These are phyloP conservation scores for Rhipidocladum racemiflorum DNA, from an alignment of 176 grass and related monocot species.

Conservation along the genomic window DNA sequence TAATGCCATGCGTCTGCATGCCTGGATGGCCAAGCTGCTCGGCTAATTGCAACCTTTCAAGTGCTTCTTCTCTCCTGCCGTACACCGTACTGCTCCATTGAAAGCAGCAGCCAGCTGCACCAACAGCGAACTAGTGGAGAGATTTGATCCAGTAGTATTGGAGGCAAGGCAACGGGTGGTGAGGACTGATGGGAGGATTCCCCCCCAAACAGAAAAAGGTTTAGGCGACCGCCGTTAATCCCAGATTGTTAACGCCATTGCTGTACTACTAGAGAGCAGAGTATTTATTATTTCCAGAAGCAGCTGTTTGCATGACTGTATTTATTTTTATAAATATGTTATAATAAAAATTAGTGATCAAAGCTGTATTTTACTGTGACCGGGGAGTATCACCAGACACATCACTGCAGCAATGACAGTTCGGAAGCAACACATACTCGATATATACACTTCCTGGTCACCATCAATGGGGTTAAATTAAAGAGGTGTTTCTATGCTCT, in stretches of 20 bases:
- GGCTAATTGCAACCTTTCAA: too few species aligned
- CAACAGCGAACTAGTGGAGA: not conserved
- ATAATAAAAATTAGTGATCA: too few species aligned
- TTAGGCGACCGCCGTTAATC: not conserved
- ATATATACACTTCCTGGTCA: not conserved
- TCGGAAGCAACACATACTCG: not conserved
- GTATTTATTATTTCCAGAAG: not conserved
- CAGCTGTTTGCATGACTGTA: not conserved
- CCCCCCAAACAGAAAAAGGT: not conserved
- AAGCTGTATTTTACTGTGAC: too few species aligned
- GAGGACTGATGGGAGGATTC: not conserved
- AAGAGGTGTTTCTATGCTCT: too few species aligned
- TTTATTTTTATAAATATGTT: too few species aligned
- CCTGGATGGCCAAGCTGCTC: too few species aligned
- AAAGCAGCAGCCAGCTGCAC: constrained; percentile 1
- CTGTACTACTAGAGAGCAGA: not conserved
- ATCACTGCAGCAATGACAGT: not conserved
- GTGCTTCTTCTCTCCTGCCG: not conserved
- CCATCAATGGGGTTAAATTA: not conserved
- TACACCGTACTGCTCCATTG: too few species aligned
- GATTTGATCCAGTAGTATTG: not conserved
- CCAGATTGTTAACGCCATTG: not conserved
- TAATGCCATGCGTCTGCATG: too few species aligned
- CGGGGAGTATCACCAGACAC: too few species aligned
- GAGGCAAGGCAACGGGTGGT: not conserved